A percentile compares a stretch with the other conserved stretches of the same genome.
These are phyloP conservation scores for Lodderomyces parapsilosis DNA, from an alignment of 1,139 yeast species.

Conservation along the genomic window DNA sequence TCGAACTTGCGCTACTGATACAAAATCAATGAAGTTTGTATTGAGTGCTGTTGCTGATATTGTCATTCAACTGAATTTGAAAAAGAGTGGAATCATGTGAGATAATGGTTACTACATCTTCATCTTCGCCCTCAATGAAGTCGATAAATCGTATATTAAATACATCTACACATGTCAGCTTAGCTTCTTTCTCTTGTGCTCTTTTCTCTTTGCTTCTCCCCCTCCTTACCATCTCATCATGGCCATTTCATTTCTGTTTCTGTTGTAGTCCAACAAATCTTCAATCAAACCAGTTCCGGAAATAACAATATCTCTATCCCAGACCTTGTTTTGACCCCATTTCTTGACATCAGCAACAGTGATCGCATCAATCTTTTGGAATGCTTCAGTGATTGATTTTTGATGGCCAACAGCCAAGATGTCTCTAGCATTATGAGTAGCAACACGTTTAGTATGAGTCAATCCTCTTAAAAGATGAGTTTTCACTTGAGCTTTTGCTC, in stretches of 20 bases:
- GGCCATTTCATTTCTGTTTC: conserved; percentile 85
- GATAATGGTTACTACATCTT: neutral
- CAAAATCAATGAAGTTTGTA: conserved; percentile 83
- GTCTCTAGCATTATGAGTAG: conserved; percentile 59
- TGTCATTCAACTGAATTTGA: conserved; percentile 78
- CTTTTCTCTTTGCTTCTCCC: conserved; percentile 8
- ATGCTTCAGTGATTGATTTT: conserved; percentile 58
- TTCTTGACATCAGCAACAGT: conserved; percentile 57
- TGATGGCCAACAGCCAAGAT: conserved; percentile 62
- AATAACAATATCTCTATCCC: conserved; percentile 83
- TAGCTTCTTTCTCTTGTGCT: neutral
- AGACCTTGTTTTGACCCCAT: conserved; percentile 74
- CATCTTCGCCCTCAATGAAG: neutral
- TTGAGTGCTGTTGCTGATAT: conserved; percentile 90
- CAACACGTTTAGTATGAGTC: conserved; percentile 47
- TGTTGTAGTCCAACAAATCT: conserved; percentile 76
- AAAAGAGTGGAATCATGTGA: conserved; percentile 76
- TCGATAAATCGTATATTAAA: conserved; percentile 4
- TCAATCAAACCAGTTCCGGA: conserved; percentile 85
- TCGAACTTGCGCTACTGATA: conserved; percentile 95
- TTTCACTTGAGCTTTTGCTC: conserved; percentile 67
- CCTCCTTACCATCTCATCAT: conserved; percentile 67
- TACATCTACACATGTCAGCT: neutral
- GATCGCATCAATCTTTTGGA: conserved; percentile 62
- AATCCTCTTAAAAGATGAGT: conserved; percentile 52